These are phyloP conservation scores for Berberis vulgaris DNA, from an alignment of 164 flowering plant species.

Conservation along the genomic window DNA sequence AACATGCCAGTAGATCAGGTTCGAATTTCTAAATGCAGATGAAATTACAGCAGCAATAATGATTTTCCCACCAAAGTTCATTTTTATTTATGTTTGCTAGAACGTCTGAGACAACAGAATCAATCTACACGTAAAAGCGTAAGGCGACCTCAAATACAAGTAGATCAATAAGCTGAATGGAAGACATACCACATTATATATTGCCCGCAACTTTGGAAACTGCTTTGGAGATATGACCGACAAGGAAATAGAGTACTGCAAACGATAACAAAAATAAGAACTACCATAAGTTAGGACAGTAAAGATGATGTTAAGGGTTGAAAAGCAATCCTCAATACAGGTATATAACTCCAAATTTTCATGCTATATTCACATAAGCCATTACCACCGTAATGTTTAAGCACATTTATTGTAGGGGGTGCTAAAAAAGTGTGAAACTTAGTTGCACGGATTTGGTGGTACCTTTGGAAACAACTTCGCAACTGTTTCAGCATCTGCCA, in stretches of 20 bases:
- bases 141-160: not conserved
- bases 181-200: conserved; percentile 65
- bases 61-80: not conserved
- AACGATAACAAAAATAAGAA: conserved; percentile 9
- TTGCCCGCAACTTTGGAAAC: conserved; percentile 68
- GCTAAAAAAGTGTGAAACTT: not conserved
- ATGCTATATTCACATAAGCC: not conserved
- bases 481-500: conserved; percentile 79
- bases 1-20: not conserved
- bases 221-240: conserved; percentile 90
- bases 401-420: not conserved
- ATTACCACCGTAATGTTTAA: not conserved
- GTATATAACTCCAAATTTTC: not conserved
- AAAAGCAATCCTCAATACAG: no score
- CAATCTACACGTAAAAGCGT: not conserved
- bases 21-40: not conserved
- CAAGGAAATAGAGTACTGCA: conserved; percentile 74
- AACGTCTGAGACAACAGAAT: not conserved
- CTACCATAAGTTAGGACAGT: no score
- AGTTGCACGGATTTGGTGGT: conserved; percentile 31
- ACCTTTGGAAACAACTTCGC: conserved; percentile 80
- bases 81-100: not conserved
- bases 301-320: no score
- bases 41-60: not conserved
- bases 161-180: not conserved